Conservation (phyloP, 1,284 basidiomycete species). For the Sutorius eximius region DNA sequence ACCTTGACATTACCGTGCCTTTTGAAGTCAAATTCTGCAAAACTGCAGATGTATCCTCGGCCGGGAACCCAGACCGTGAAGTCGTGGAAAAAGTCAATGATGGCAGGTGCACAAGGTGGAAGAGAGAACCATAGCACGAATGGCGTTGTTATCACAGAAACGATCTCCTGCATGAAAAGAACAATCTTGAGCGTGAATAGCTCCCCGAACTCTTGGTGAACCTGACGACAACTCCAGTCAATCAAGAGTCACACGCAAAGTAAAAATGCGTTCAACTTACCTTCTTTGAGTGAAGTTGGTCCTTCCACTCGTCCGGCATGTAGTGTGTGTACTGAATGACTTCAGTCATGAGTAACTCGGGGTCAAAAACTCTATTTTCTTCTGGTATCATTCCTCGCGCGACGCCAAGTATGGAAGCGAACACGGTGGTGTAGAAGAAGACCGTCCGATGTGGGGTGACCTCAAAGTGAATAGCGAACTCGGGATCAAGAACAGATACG, state of each 20-base stretch:
- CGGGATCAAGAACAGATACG: slow-evolving; percentile 89
- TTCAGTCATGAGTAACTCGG: slow-evolving; percentile 87
- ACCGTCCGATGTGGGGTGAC: slow-evolving; percentile 92
- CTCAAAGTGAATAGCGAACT: slow-evolving; percentile 91
- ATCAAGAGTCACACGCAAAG: neutral
- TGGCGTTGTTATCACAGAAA: slow-evolving; percentile 91
- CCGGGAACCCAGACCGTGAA: slow-evolving; percentile 97
- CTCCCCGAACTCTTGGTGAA: slow-evolving; percentile 86
- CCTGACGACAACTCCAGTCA: slow-evolving; percentile 42
- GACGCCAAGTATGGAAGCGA: slow-evolving; percentile 85
- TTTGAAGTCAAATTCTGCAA: slow-evolving; percentile 97
- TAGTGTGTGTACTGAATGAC: slow-evolving; percentile 95
- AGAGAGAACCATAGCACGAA: slow-evolving; percentile 93
- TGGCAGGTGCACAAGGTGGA: slow-evolving; percentile 82
- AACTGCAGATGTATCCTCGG: slow-evolving; percentile 94
- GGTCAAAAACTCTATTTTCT: slow-evolving; percentile 91
- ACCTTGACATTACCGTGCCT: slow-evolving; percentile 87
- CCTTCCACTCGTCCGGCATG: slow-evolving; percentile 90
- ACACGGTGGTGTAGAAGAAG: slow-evolving; percentile 89
- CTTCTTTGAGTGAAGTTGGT: slow-evolving; percentile 84
- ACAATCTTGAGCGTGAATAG: slow-evolving; percentile 87
- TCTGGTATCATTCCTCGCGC: slow-evolving; percentile 95
- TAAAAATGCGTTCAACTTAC: slow-evolving; percentile 40
- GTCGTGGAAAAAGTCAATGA: slow-evolving; percentile 96
- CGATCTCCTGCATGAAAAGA: slow-evolving; percentile 85